A percentile compares a stretch with the other conserved stretches of the same genome.
Evolutionary conservation across 495 filamentous ascomycete species (phyloP).

Genomic region (Aspergillus diversus): DNA sequence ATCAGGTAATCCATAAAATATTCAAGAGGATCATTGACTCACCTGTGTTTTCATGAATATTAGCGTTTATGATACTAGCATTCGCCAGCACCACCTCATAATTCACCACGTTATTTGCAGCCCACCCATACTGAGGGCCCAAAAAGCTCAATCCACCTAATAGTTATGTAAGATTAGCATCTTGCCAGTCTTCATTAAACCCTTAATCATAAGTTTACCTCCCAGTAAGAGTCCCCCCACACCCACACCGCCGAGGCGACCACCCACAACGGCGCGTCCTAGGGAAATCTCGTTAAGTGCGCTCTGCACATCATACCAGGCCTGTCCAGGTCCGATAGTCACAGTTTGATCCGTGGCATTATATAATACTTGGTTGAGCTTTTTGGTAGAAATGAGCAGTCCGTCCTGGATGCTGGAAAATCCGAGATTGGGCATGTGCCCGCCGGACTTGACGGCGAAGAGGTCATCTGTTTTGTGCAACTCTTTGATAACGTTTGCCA

Average conservation of each 20-base stretch:
- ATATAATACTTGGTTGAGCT: conserved; percentile 40
- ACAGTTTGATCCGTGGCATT: conserved; percentile 38
- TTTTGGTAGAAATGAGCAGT: conserved; percentile 42
- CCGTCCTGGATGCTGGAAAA: conserved; percentile 48
- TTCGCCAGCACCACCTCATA: neutral
- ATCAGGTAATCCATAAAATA: too few relatives aligned
- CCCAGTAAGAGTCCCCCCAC: conserved; percentile 46
- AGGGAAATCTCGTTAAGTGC: conserved; percentile 28
- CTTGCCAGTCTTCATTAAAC: neutral
- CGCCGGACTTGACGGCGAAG: conserved; percentile 48
- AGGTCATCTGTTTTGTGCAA: too few relatives aligned
- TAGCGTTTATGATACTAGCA: neutral
- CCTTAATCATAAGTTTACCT: conserved; percentile 15
- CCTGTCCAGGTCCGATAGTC: conserved; percentile 42
- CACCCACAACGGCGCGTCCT: conserved; percentile 33
- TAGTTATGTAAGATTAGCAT: neutral
- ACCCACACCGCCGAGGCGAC: conserved; percentile 33
- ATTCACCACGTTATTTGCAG: neutral
- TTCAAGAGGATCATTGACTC: too few relatives aligned
- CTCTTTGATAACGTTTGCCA: too few relatives aligned
- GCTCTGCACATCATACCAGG: conserved; percentile 40
- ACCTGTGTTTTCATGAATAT: neutral
- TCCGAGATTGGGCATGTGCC: conserved; percentile 47
- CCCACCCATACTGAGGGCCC: neutral
- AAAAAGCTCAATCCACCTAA: neutral